These are phyloP conservation scores for Chlorociboria aeruginascens DNA, from an alignment of 495 filamentous ascomycete genomes.

Conservation along the genomic window DNA sequence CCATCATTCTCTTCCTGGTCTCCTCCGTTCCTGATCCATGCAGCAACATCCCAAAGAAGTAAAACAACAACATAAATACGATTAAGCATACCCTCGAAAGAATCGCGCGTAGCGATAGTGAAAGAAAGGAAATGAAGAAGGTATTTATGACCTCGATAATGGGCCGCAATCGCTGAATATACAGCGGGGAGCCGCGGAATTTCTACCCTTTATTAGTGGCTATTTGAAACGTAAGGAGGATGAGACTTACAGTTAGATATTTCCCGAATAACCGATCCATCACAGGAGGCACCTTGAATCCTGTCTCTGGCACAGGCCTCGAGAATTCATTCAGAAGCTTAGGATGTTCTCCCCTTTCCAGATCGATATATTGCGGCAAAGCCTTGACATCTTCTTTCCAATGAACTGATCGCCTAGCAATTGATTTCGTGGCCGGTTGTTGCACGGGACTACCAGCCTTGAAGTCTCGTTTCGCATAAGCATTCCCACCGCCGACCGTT, in stretches of 20 bases:
- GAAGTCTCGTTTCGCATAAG: not conserved
- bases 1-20: too few relatives aligned
- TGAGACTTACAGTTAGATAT: conserved; percentile 2
- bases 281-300: not conserved
- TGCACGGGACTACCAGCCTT: not conserved
- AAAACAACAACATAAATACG: conserved; percentile 12
- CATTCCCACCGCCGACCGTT: conserved; percentile 43
- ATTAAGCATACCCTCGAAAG: conserved; percentile 12
- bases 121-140: conserved; percentile 6
- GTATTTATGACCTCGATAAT: conserved; percentile 1
- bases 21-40: not conserved
- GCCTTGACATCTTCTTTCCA: conserved; percentile 3
- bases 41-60: conserved; percentile 5
- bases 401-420: conserved; percentile 1
- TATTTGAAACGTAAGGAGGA: not conserved
- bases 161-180: conserved; percentile 4
- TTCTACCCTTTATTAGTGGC: not conserved
- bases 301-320: not conserved
- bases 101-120: conserved; percentile 9
- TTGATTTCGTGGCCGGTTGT: not conserved
- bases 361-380: not conserved
- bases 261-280: not conserved
- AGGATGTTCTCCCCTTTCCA: conserved; percentile 6
- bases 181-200: conserved; percentile 3
- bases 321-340: conserved; percentile 5